Evolutionary conservation across 306 rosid species (phyloP).

Genomic region (Quercus agrifolia): DNA sequence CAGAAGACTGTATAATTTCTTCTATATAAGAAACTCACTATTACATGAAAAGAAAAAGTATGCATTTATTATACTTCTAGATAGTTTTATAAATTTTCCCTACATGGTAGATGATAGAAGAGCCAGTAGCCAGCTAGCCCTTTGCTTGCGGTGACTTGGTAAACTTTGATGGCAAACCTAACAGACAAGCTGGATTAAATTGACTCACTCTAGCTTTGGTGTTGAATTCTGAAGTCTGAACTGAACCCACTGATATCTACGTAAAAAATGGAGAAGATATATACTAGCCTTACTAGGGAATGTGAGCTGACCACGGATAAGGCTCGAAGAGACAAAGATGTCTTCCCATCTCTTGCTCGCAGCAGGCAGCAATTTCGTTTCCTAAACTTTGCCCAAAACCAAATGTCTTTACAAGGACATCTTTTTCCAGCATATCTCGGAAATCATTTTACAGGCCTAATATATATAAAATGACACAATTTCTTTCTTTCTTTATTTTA

Average conservation of each 20-base stretch:
- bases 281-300: background rate
- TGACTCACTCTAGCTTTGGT: background rate
- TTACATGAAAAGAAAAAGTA: too few relatives aligned
- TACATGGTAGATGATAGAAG: too few relatives aligned
- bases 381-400: background rate
- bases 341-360: background rate
- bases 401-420: background rate
- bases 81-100: too few relatives aligned
- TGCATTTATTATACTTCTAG: too few relatives aligned
- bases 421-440: too few relatives aligned
- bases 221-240: background rate
- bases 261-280: background rate
- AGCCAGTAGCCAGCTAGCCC: background rate
- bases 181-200: background rate
- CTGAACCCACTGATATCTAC: background rate
- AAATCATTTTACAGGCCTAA: too few relatives aligned
- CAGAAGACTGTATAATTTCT: too few relatives aligned
- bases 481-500: too few relatives aligned
- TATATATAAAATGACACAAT: too few relatives aligned
- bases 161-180: background rate
- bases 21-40: too few relatives aligned
- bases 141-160: background rate
- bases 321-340: background rate
- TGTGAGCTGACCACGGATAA: background rate
- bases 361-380: background rate